Base-by-base conservation (phyloP, 75 land plant species). In the Adiantum capillusveneris region DNA sequence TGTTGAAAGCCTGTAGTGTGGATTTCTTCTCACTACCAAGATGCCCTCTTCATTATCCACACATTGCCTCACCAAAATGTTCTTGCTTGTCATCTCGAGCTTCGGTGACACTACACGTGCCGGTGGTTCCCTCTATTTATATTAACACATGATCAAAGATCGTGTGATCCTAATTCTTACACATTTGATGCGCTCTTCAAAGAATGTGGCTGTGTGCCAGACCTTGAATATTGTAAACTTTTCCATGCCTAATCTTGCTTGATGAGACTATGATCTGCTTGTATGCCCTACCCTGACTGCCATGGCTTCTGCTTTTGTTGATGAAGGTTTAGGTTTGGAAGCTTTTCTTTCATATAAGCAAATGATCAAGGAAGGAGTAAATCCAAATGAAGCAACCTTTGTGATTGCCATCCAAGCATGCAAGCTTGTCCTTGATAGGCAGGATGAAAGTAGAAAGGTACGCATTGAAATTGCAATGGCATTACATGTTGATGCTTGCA, bases 141-240 rank as follows among this genome's bases (percentile, higher is more conserved):
- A n/a, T n/a, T n/a, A n/a, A n/a, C n/a, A n/a, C n/a, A n/a, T n/a
- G n/a, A n/a, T n/a, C n/a, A n/a, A n/a, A n/a, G n/a, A n/a, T n/a
- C n/a, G n/a, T n/a, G 72, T 48, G 36, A 24, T 0, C 78, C 82
- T 2, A 74, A 86, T 41, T 19, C 73, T 28, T 57, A 77, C 31
- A 79, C 79, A 21, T 82, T 77, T 68, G 73, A 77, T 19, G 75
- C 80, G 62, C 49, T 86, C 2, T 60, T 60, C 0, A 79, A 78
- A 61, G 75, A 83, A 0, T 68, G 79, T 48, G 79, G 82, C 22
- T 28, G 58, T 9, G 41, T 79, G 31, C 29, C 25, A 53, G 51
- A 61, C 39, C 14, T 45, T 9, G 28, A 53, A 7, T 63, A 64
- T 49, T 81, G 75, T 1, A 44, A 25, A 20, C 53, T 54, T 1